These are phyloP conservation scores for Collybia sordida DNA, from an alignment of 768 basidiomycete species.

Conservation along the genomic window DNA sequence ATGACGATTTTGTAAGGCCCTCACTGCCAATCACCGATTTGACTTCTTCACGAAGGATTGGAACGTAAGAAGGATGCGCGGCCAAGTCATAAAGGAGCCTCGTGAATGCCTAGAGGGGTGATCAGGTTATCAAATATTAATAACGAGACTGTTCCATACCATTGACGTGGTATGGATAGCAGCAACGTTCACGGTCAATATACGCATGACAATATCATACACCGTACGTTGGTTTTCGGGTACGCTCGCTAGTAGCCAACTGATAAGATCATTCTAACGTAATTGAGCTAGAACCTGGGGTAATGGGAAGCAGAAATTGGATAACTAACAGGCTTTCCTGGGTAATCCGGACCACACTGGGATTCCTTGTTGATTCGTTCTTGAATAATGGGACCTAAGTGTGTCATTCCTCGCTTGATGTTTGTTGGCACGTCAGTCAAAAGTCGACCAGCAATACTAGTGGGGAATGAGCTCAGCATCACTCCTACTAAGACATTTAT, in stretches of 20 bases:
- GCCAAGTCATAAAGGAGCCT: constrained; percentile 38
- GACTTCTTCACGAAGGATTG: constrained; percentile 42
- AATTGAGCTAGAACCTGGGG: background rate
- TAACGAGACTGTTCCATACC: constrained; percentile 14
- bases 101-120: constrained; percentile 29
- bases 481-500: constrained; percentile 18
- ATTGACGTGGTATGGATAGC: constrained; percentile 40
- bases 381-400: constrained; percentile 29
- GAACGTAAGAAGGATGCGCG: constrained; percentile 27
- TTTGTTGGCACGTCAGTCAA: constrained; percentile 20
- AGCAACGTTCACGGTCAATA: constrained; percentile 37
- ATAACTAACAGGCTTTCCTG: constrained; percentile 28
- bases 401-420: constrained; percentile 20
- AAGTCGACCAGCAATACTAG: constrained; percentile 18
- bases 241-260: constrained; percentile 44
- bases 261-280: constrained; percentile 42
- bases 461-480: background rate
- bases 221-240: constrained; percentile 26
- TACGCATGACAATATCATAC: constrained; percentile 23
- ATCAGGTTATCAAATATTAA: background rate
- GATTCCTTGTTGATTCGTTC: constrained; percentile 28
- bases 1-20: constrained; percentile 34
- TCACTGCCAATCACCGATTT: constrained; percentile 32
- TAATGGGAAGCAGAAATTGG: background rate
- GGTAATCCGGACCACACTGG: constrained; percentile 26